These are phyloP conservation scores for Neltuma alba DNA, from an alignment of 306 rosid species.

Conservation along the genomic window DNA sequence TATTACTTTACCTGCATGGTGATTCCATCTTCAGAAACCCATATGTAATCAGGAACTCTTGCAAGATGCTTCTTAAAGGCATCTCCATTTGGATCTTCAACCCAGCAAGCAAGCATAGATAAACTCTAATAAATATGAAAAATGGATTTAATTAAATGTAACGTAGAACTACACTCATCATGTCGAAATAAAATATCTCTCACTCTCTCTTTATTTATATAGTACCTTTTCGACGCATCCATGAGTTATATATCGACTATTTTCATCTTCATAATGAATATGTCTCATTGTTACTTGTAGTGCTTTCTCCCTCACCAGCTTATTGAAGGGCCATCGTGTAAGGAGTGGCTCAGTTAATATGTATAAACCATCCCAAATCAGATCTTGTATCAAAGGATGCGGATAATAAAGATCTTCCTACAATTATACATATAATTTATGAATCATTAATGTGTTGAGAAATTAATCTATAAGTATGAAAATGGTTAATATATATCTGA, in stretches of 20 bases:
- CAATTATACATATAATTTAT: background rate
- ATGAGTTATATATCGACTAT: conserved; percentile 62
- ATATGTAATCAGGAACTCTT: too few species aligned
- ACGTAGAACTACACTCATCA: too few species aligned
- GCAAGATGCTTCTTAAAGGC: too few species aligned
- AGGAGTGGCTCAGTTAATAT: conserved; percentile 59
- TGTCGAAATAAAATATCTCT: too few species aligned
- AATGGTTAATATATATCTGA: too few species aligned
- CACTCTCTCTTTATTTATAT: too few species aligned
- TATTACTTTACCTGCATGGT: too few species aligned
- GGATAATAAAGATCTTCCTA: conserved; percentile 45
- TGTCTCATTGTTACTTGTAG: conserved; percentile 57
- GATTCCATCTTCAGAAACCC: too few species aligned
- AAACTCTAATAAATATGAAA: conserved; percentile 15
- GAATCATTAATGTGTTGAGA: too few species aligned
- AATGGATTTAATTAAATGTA: background rate
- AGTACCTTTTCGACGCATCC: conserved; percentile 77
- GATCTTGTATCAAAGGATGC: conserved; percentile 59
- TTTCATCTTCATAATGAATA: conserved; percentile 78
- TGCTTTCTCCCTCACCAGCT: conserved; percentile 50
- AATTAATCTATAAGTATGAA: too few species aligned
- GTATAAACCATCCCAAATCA: conserved; percentile 71
- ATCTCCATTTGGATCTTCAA: too few species aligned
- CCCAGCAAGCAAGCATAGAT: conserved; percentile 84
- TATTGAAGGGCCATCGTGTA: conserved; percentile 73